Evolutionary conservation across 257 asterid genomes (phyloP), one percentile per base, ranked within the genome.

Genomic region (Plectranthus barbatus): DNA sequence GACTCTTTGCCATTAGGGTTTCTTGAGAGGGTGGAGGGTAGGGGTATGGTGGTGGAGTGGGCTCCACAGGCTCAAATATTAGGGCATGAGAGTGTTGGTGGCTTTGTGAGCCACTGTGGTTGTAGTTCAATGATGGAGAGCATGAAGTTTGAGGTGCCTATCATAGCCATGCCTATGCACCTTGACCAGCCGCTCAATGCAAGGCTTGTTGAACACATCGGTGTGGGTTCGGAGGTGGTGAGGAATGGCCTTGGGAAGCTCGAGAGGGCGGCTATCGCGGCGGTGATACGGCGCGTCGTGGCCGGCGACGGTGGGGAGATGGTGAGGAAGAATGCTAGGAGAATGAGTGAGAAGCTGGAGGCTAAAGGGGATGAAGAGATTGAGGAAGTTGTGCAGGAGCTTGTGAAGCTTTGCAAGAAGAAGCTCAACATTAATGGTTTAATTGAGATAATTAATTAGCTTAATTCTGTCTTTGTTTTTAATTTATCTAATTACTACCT

Each of bases 61-160:
- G 82, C 80, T 11, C 86, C 84, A 7, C 86, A 75, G 15, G 72
- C 73, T 0, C 74, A 62, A 45, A 81, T 81, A 2, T 53, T 78
- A 17, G 65, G 59, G 0, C 85, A 81, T 53, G 20, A 15, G 12
- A 78, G 74, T 6, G 14, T 76, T 5, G 86, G 81, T 44, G 86
- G 83, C 0, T 77, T 77, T 60, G 77, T 77, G 37, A 80, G 81
- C 53, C 83, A 80, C 23, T 80, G 86, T 55, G 83, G 86, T 2
- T 80, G 86, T 41, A 78, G 81, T 26, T 81, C 86, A 10, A 52
- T 70, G 46, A 72, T 75, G 72, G 84, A 81, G 64, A 71, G 75
- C n/a, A 71, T 78, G 71, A 73, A 64, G n/a, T 70, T 68, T 54
- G 87, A 82, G 0, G 82, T 78, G 1, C 87, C 87, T 1, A 78